Evolutionary conservation across 495 filamentous ascomycete genomes (phyloP).

Genomic region (Jackrogersella multiformis): DNA sequence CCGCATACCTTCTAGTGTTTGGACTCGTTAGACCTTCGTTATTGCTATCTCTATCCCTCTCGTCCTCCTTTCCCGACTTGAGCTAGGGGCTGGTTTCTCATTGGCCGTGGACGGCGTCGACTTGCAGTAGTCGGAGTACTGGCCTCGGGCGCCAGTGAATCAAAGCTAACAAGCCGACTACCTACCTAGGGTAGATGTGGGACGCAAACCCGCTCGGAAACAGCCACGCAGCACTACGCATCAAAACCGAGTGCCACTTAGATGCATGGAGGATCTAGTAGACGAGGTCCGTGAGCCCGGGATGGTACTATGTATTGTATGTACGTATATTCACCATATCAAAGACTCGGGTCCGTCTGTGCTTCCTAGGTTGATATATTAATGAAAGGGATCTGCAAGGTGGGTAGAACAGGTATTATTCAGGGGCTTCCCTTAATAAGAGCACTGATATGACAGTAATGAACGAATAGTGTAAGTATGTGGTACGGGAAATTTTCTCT

Average conservation of each 20-base stretch:
- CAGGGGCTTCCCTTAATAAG: conserved; percentile 34
- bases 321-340: conserved; percentile 9
- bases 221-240: conserved; percentile 17
- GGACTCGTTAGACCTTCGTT: conserved; percentile 11
- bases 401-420: conserved; percentile 23
- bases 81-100: conserved; percentile 18
- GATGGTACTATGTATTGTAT: conserved; percentile 6
- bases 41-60: conserved; percentile 9
- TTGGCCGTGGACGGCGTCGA: conserved; percentile 22
- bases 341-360: conserved; percentile 25
- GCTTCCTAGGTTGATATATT: conserved; percentile 34
- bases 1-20: neutral
- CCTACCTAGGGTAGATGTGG: no score
- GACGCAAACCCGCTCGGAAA: conserved; percentile 17
- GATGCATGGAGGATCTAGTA: conserved; percentile 35
- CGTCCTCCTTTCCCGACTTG: conserved; percentile 21
- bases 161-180: conserved; percentile 21
- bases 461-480: neutral
- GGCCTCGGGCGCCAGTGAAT: conserved; percentile 19
- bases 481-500: neutral
- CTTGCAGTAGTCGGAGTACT: conserved; percentile 16
- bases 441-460: conserved; percentile 6
- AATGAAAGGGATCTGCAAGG: conserved; percentile 34
- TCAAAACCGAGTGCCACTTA: conserved; percentile 35
- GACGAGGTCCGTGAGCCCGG: conserved; percentile 37